phyloP scores from a whole-genome alignment of 306 rosid genomes.

The Inga leiocalycina region DNA sequence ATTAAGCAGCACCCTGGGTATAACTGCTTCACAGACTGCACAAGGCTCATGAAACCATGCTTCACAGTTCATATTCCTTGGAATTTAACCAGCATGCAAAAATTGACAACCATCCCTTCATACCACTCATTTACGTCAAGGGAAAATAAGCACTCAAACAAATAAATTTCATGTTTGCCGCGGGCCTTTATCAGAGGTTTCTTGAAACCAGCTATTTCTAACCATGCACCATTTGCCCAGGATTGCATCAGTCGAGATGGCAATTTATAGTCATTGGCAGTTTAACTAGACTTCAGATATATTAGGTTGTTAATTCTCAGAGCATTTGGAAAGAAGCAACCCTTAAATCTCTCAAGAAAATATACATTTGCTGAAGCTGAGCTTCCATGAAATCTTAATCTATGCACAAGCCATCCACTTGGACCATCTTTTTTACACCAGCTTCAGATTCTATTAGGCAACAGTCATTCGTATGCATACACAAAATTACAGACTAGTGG shows the following conservation, averaged over 20 bases:
- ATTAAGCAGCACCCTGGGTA: not conserved
- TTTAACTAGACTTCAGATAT: constrained; percentile 18
- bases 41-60: constrained; percentile 8
- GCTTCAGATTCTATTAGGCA: constrained; percentile 9
- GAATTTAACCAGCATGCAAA: constrained; percentile 11
- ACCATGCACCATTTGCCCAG: not conserved
- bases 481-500: not conserved
- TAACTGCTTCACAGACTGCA: not conserved
- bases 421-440: constrained; percentile 4
- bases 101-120: constrained; percentile 9
- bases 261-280: not conserved
- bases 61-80: constrained; percentile 22
- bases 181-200: not conserved
- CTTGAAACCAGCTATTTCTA: not conserved
- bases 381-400: constrained; percentile 14
- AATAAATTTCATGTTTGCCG: not conserved
- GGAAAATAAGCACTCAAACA: not conserved
- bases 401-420: constrained; percentile 16
- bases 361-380: not conserved
- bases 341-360: not conserved
- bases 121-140: not conserved
- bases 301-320: not conserved
- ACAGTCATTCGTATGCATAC: not conserved
- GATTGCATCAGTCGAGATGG: not conserved
- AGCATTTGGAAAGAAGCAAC: constrained; percentile 30